These are phyloP conservation scores for Dactylellina haptotyla DNA, from an alignment of 2,329 filamentous ascomycete species.

Conservation along the genomic window DNA sequence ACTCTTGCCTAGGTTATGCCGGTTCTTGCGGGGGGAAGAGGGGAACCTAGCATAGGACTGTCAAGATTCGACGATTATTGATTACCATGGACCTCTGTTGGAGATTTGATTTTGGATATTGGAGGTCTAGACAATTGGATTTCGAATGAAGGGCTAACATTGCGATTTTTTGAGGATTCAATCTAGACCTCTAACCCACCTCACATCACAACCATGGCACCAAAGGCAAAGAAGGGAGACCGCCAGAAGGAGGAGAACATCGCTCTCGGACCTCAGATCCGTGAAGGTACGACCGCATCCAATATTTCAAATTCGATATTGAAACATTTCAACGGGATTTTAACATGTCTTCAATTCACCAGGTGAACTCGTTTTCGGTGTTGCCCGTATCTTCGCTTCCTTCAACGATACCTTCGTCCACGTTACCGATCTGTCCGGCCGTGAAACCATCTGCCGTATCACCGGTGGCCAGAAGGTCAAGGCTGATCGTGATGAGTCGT, in stretches of 20 bases:
- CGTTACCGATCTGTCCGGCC: constrained; percentile 99
- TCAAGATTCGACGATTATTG: constrained; percentile 20
- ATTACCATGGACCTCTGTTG: constrained; percentile 20
- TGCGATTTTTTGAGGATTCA: constrained; percentile 14
- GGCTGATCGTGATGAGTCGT: constrained; percentile 99
- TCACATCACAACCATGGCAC: constrained; percentile 73
- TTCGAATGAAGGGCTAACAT: constrained; percentile 39
- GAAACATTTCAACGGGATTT: no score
- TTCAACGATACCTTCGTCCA: constrained; percentile 97
- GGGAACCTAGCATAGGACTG: constrained; percentile 14
- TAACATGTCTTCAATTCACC: constrained; percentile 19
- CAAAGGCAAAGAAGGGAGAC: constrained; percentile 82
- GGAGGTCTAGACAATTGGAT: constrained; percentile 3
- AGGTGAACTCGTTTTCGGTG: constrained; percentile 98
- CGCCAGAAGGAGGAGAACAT: constrained; percentile 91
- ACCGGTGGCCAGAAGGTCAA: constrained; percentile 99
- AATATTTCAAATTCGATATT: constrained; percentile 5
- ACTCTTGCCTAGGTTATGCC: constrained; percentile 15
- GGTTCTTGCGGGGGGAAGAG: constrained; percentile 15
- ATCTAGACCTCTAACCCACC: constrained; percentile 36
- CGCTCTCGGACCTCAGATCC: constrained; percentile 94
- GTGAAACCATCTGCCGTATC: constrained; percentile 99
- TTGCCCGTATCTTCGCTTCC: constrained; percentile 96
- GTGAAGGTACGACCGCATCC: constrained; percentile 74
- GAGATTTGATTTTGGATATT: background rate